A percentile compares a stretch with the other conserved stretches of the same genome.
phyloP scores from a whole-genome alignment of 2,329 filamentous ascomycete species.

The Claviceps fusiformis region DNA sequence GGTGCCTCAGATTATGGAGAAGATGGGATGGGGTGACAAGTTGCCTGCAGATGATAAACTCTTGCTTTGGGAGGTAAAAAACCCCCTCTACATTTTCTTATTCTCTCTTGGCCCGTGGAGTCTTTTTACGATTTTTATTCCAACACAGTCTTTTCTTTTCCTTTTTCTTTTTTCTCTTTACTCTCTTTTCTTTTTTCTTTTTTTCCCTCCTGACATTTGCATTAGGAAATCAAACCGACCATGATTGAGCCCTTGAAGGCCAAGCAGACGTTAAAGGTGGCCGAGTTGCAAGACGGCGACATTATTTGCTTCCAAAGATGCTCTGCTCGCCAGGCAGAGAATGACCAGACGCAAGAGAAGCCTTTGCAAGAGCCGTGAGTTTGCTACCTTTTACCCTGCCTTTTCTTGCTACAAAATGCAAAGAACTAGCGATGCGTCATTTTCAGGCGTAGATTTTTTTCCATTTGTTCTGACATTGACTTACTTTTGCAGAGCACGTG shows the following conservation, averaged over 20 bases:
- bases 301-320: constrained; percentile 85
- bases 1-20: constrained; percentile 59
- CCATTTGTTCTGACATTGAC: not conserved
- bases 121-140: no score
- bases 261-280: constrained; percentile 76
- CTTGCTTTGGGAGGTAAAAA: constrained; percentile 59
- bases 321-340: constrained; percentile 31
- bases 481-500: constrained; percentile 8
- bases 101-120: no score
- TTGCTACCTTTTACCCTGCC: not conserved
- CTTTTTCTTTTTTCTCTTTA: no score
- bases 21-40: constrained; percentile 77
- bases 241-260: constrained; percentile 95
- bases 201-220: constrained; percentile 1
- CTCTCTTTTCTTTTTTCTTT: not conserved
- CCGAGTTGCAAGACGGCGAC: constrained; percentile 93
- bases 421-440: no score
- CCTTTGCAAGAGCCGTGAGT: constrained; percentile 19
- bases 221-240: constrained; percentile 79
- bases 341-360: constrained; percentile 16
- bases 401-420: no score
- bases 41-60: constrained; percentile 48
- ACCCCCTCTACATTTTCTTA: not conserved
- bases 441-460: no score
- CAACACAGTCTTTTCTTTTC: no score